These are phyloP conservation scores for Gnetum montanum DNA, from an alignment of 75 land plant species.

Conservation along the genomic window DNA sequence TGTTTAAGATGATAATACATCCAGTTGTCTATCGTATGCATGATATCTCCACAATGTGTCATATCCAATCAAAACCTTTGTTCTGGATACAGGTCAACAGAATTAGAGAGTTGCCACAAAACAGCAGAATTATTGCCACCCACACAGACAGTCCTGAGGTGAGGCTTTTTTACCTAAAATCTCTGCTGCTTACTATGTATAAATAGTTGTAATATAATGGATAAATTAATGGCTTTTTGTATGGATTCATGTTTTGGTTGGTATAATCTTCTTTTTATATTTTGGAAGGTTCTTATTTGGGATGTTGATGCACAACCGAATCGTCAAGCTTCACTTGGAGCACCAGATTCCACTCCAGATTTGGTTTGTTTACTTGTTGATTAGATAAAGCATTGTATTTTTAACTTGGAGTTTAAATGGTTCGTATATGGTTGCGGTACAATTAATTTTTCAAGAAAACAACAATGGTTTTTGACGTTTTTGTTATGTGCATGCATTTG, in stretches of 20 bases:
- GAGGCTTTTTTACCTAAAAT: conserved; percentile 6
- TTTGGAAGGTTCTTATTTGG: conserved; percentile 97
- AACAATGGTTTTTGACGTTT: no score
- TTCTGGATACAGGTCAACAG: conserved; percentile 83
- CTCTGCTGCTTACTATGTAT: background rate
- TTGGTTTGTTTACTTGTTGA: conserved; percentile 37
- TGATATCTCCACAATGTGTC: background rate
- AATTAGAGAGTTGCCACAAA: conserved; percentile 94
- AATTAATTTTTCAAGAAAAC: no score
- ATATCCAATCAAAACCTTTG: no score
- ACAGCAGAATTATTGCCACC: conserved; percentile 84
- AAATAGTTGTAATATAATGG: background rate
- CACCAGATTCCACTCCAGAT: conserved; percentile 78
- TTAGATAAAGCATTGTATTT: conserved; percentile 3
- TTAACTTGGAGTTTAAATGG: no score
- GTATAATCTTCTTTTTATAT: background rate
- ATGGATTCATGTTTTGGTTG: background rate
- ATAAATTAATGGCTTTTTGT: no score
- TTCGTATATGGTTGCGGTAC: no score
- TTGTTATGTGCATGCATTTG: no score
- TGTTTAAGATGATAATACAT: no score
- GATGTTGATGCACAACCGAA: conserved; percentile 96
- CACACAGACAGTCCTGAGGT: conserved; percentile 98
- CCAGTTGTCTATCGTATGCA: background rate
- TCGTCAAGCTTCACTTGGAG: conserved; percentile 81